Evolutionary conservation across 805 yeast species (phyloP), one percentile per base, ranked within the genome.

Genomic region (Lipomyces orientalis): DNA sequence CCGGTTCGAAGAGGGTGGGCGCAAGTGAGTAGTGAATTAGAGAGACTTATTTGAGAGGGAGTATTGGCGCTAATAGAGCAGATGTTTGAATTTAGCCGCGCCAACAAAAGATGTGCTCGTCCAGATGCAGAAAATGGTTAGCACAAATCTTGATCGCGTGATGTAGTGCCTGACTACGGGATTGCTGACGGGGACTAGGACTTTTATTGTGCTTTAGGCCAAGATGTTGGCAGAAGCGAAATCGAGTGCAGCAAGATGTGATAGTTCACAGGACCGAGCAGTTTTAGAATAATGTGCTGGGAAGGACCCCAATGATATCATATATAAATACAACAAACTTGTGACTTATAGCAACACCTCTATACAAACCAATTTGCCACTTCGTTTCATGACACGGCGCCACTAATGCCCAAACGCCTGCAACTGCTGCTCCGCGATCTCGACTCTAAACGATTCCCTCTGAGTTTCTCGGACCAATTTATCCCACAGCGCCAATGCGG

Each of bases 401-500:
- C 6, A 9, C 52, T 46, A 67, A 60, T 64, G 59, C 4, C 68
- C 64, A 35, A 69, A 29, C 29, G 69, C 64, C 60, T 54, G 61
- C 55, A 69, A 58, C 46, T 69, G 72, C 25, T 43, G 59, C 52
- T 67, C 72, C 1, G 68, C 66, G 5, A 60, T 56, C 25, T 67
- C 67, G 33, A 65, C 71, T n/a, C 66, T 51, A 34, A 61, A 61
- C 29, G 66, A 46, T 12, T 69, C 71, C 39, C 71, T 54, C 46
- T 59, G 56, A 7, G 61, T 54, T 33, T 69, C 72, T 14, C 68
- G 51, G 8, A 25, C 39, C 35, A 69, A 34, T 19, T 46, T 46
- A 58, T 68, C 69, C 72, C 72, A 69, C 35, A 65, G 25, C 7
- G 37, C 39, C 19, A 67, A 43, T 6, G 71, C 72, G 39, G 55